Percentiles rank a stretch among this genome's conserved stretches.
These are phyloP conservation scores for Lactarius hatsudake DNA, from an alignment of 768 basidiomycete genomes.

Conservation along the genomic window DNA sequence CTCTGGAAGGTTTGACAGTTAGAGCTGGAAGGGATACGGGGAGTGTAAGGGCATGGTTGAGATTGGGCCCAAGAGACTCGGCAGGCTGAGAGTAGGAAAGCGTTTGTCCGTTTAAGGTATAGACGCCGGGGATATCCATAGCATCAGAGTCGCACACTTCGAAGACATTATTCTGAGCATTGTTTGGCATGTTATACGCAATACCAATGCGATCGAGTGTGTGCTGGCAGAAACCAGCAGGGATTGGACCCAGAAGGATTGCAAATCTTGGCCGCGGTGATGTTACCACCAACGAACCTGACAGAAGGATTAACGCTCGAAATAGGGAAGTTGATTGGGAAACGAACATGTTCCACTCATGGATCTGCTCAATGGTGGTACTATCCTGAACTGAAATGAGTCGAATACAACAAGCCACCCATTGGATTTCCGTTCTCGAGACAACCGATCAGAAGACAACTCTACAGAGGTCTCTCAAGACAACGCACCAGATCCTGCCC, in stretches of 20 bases:
- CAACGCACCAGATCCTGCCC: conserved; percentile 58
- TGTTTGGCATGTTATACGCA: conserved; percentile 66
- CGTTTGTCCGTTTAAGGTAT: conserved; percentile 41
- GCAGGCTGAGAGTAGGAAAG: conserved; percentile 47
- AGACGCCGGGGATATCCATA: conserved; percentile 57
- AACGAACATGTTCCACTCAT: conserved; percentile 66
- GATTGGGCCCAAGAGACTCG: conserved; percentile 47
- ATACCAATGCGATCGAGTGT: conserved; percentile 75
- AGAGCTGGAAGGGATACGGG: conserved; percentile 41
- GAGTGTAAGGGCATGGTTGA: conserved; percentile 45
- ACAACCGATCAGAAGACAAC: background rate
- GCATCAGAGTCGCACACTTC: conserved; percentile 65
- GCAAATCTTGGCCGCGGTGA: conserved; percentile 73
- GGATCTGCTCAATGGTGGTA: conserved; percentile 49
- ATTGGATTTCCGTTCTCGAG: conserved; percentile 61
- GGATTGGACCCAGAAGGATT: conserved; percentile 53
- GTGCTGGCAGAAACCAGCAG: conserved; percentile 62
- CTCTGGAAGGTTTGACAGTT: conserved; percentile 43
- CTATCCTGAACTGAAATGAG: conserved; percentile 45
- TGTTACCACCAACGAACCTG: conserved; percentile 67
- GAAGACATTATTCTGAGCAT: conserved; percentile 57
- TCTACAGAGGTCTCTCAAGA: background rate
- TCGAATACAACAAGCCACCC: conserved; percentile 68
- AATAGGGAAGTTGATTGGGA: no score
- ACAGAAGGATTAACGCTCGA: conserved; percentile 24